These are phyloP conservation scores for Phylloporus gajari DNA, from an alignment of 1,284 basidiomycete genomes.

Conservation along the genomic window DNA sequence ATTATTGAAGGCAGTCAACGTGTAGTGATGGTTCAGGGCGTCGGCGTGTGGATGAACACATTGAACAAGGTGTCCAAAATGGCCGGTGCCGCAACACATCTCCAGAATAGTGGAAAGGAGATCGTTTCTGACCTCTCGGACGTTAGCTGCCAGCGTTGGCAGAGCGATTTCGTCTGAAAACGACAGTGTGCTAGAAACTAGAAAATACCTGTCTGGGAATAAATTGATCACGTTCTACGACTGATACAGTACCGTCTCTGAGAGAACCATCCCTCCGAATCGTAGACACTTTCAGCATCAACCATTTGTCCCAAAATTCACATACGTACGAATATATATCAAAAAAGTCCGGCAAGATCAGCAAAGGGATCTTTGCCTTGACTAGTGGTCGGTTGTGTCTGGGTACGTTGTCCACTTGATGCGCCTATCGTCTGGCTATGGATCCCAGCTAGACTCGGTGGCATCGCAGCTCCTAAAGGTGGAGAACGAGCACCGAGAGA, in stretches of 20 bases:
- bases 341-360: conserved; percentile 81
- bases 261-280: not conserved
- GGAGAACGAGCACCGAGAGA: conserved; percentile 25
- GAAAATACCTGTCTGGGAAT: not conserved
- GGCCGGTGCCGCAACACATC: no score
- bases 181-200: not conserved
- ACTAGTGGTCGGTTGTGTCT: conserved; percentile 22
- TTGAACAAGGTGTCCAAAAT: no score
- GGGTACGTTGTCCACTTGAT: conserved; percentile 29
- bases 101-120: no score
- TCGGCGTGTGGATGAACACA: no score
- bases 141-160: no score
- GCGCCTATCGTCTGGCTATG: conserved; percentile 3
- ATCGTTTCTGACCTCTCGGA: no score
- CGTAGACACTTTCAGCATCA: not conserved
- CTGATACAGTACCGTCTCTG: not conserved
- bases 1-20: no score
- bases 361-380: conserved; percentile 83
- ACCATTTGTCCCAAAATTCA: not conserved
- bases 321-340: conserved; percentile 13
- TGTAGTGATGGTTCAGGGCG: no score
- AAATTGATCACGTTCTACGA: not conserved
- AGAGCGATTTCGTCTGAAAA: no score
- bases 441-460: conserved; percentile 19
- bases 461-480: conserved; percentile 31